Conservation (phyloP, 192 early-diverging fungal species). For the Jimgerdemannia flammicorona region DNA sequence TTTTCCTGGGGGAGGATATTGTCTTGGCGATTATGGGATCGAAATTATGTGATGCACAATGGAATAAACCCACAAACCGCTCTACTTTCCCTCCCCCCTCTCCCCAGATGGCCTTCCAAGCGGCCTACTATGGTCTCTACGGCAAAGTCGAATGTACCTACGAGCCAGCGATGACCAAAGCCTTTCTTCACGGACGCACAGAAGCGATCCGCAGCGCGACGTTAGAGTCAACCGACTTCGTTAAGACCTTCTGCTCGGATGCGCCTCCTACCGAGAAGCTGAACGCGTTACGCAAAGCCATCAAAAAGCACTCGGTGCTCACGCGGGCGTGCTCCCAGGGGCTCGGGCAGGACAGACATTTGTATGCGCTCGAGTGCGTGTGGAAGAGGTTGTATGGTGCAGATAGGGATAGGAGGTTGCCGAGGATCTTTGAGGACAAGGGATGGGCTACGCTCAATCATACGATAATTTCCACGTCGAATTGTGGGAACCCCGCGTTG, state of each 20-base stretch:
- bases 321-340: conserved; percentile 71
- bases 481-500: conserved; percentile 68
- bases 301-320: conserved; percentile 56
- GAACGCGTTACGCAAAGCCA: conserved; percentile 52
- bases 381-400: conserved; percentile 33
- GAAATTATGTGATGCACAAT: background rate
- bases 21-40: conserved; percentile 17
- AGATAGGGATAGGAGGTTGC: conserved; percentile 19
- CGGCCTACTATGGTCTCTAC: conserved; percentile 77
- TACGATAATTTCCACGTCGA: conserved; percentile 66
- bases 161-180: conserved; percentile 73
- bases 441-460: conserved; percentile 48
- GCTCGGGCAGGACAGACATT: conserved; percentile 82
- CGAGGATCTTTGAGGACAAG: conserved; percentile 36
- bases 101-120: conserved; percentile 74
- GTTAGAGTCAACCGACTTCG: conserved; percentile 57
- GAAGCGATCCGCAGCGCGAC: conserved; percentile 78
- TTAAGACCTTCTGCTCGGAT: conserved; percentile 60
- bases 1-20: background rate
- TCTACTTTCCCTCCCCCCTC: background rate
- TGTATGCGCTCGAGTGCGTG: conserved; percentile 75
- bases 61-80: too few relatives aligned
- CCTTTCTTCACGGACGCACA: conserved; percentile 76
- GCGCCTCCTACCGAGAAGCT: conserved; percentile 34
- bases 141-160: conserved; percentile 63